Base-by-base conservation (phyloP, 805 yeast genomes). In the Torulaspora maleeae region DNA sequence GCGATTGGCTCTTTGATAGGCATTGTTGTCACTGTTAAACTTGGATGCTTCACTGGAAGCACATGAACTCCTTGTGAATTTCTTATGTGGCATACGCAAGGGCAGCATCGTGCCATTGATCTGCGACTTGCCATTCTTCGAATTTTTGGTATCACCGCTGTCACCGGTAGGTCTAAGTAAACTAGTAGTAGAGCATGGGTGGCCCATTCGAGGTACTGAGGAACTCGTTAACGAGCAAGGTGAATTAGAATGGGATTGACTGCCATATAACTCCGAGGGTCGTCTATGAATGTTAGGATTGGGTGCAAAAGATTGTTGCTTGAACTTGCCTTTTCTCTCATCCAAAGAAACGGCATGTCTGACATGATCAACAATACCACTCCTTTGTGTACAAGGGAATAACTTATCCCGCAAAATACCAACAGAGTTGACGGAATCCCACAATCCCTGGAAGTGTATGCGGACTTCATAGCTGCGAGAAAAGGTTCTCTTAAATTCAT, bases 371-470 rank as follows among this genome's bases (percentile, higher is more conserved):
- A 81, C 83, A 43, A 71, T 70, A 11, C 70, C 63, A 35, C 77
- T 68, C 40, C 73, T 67, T 2, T 79, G 73, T 1, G 82, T 71
- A 50, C 69, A 79, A 0, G 86, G 86, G 50, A 81, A 82, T 58
- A 78, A 50, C 32, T 78, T 62, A 54, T 80, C 85, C 34, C 78
- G 66, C 3, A 81, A 45, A 8, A 80, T 53, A 0, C 88, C 88
- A 16, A 81, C 80, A 1, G 86, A 80, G 56, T 79, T 80, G 15
- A 82, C 79, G 0, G 86, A 77, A 62, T 82, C 89, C 74, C 83
- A 82, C 15, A 82, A 60, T 0, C 88, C 88, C 73, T 82, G 75
- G 48, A 80, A 79, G 50, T 75, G 73, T 38, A 82, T 70, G 7
- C 54, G 55, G 3, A 78, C 74, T 2, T 61, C 53, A 4, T 65